Evolutionary conservation across 2,329 filamentous ascomycete species (phyloP).

Genomic region (Talaromyces sp.): DNA sequence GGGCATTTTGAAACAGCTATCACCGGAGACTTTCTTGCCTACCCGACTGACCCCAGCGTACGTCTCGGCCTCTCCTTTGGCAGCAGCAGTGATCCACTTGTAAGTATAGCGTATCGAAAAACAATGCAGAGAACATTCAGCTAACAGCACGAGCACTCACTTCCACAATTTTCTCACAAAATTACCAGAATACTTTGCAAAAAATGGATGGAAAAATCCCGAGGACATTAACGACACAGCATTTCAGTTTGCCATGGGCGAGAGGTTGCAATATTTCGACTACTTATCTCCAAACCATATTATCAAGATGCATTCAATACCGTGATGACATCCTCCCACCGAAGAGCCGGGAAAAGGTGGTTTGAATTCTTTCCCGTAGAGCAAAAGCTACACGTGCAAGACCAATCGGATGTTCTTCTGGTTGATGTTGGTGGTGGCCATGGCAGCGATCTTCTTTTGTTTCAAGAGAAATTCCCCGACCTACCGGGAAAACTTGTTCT

Average conservation of each 20-base stretch:
- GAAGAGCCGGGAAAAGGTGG: constrained; percentile 7
- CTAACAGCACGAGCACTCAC: neutral
- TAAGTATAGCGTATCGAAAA: neutral
- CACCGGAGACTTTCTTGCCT: neutral
- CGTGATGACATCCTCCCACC: constrained; percentile 16
- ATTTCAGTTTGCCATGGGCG: constrained; percentile 21
- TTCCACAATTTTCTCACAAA: neutral
- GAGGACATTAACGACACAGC: constrained; percentile 19
- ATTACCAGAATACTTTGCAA: constrained; percentile 21
- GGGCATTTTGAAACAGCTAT: neutral
- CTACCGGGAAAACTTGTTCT: neutral
- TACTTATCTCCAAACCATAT: constrained; percentile 17
- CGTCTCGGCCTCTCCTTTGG: neutral
- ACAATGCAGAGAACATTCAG: neutral
- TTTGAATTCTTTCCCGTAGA: constrained; percentile 15
- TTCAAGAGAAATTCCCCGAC: neutral
- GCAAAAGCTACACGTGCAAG: constrained; percentile 1
- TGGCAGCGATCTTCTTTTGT: neutral
- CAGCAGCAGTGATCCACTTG: neutral
- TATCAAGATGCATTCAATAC: constrained; percentile 22
- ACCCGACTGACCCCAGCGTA: neutral
- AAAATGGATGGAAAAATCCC: constrained; percentile 23
- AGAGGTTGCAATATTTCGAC: constrained; percentile 21
- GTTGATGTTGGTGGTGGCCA: constrained; percentile 3
- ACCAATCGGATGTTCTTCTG: neutral